A percentile compares a stretch with the other conserved stretches of the same genome.
Evolutionary conservation across 2,329 filamentous ascomycete genomes (phyloP).

Genomic region (Cordyceps militaris): DNA sequence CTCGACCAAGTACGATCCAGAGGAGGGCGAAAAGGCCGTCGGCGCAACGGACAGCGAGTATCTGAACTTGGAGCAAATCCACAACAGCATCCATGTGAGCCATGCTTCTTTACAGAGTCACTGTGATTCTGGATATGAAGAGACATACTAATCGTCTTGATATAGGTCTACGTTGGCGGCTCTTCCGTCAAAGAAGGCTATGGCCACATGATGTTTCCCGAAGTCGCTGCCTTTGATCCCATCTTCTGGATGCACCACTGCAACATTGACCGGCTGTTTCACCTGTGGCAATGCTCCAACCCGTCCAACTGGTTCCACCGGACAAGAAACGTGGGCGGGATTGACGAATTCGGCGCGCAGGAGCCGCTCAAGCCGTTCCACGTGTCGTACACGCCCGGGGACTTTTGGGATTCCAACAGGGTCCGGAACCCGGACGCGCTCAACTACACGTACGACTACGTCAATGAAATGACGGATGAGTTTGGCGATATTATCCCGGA

Average conservation of each 20-base stretch:
- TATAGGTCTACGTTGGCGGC: not conserved
- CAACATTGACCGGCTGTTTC: not conserved
- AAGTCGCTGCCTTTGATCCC: conserved; percentile 56
- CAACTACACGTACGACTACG: not conserved
- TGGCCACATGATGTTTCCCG: conserved; percentile 49
- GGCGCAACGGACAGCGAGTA: not conserved
- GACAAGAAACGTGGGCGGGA: not conserved
- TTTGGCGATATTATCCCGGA: not conserved
- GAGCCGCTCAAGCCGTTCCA: not conserved
- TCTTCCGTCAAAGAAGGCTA: conserved; percentile 14
- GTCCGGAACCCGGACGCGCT: not conserved
- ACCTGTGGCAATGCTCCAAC: not conserved
- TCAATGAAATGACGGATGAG: not conserved
- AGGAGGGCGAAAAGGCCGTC: not conserved
- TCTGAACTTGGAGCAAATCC: not conserved
- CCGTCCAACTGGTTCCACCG: not conserved
- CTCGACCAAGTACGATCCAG: not conserved
- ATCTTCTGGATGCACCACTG: conserved; percentile 57
- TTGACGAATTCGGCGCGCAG: not conserved
- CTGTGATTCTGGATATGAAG: not conserved
- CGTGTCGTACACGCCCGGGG: not conserved
- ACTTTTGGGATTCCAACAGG: not conserved
- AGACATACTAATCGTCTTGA: not conserved
- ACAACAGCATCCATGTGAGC: not conserved
- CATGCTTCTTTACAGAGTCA: not conserved